phyloP scores from a whole-genome alignment of 2,329 filamentous ascomycete genomes.

The Fusarium acutatum region DNA sequence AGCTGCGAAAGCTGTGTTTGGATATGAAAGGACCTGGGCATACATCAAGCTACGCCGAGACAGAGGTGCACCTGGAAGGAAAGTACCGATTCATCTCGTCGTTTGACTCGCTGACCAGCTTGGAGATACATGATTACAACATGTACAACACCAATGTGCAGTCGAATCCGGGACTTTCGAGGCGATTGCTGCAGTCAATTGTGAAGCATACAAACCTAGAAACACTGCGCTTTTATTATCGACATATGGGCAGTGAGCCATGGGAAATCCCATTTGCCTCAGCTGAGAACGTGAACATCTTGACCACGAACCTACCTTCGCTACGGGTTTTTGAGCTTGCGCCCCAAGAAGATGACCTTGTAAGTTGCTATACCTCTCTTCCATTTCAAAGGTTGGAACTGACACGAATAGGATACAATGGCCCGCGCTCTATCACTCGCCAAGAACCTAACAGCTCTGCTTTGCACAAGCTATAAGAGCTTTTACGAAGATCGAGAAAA shows the following conservation, averaged over 20 bases:
- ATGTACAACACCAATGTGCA: accelerated
- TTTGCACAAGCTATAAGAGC: not conserved
- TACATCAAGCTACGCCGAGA: accelerated
- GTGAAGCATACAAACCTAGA: not conserved
- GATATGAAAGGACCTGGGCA: accelerated
- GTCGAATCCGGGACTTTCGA: not conserved
- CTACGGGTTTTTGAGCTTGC: not conserved
- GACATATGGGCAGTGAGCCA: accelerated
- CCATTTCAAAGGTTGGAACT: accelerated
- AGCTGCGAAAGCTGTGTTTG: not conserved
- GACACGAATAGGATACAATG: not conserved
- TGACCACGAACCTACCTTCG: not conserved
- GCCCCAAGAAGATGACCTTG: not conserved
- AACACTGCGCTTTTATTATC: not conserved
- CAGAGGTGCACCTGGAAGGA: not conserved
- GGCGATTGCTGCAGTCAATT: not conserved
- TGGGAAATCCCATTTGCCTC: not conserved
- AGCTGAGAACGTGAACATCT: accelerated
- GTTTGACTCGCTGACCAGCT: not conserved
- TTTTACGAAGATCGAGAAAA: accelerated
- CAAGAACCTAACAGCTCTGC: not conserved
- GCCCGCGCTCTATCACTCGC: not conserved
- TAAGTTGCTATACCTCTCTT: not conserved
- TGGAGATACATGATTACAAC: not conserved
- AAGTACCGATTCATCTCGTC: conserved; percentile 4